Conservation (phyloP, 768 basidiomycete species). For the Russula ochroleuca region DNA sequence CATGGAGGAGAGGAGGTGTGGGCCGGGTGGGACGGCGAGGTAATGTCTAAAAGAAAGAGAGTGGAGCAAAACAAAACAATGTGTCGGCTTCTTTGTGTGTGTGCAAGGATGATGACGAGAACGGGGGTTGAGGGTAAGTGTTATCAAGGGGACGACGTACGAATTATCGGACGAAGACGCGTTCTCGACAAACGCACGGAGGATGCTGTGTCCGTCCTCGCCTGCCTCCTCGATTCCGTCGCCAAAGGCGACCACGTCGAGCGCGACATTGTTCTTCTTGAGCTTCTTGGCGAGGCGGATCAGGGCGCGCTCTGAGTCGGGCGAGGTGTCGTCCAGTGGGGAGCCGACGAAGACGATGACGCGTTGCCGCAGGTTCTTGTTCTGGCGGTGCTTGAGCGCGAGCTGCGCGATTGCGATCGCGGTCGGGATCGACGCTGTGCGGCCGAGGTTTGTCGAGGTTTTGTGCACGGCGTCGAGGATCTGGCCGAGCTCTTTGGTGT, state of each 20-base stretch:
- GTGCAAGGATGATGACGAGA: not conserved
- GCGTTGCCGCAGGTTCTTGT: constrained; percentile 96
- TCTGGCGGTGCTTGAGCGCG: constrained; percentile 94
- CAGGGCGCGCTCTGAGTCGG: constrained; percentile 69
- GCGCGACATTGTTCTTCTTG: constrained; percentile 98
- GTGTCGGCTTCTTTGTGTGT: not conserved
- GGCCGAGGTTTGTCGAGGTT: constrained; percentile 68
- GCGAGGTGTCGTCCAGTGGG: constrained; percentile 65
- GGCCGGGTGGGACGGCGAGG: constrained; percentile 70
- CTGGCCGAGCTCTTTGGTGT: constrained; percentile 92
- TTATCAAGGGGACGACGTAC: constrained; percentile 51
- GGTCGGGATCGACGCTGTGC: constrained; percentile 81
- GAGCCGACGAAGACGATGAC: constrained; percentile 93
- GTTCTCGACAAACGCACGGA: constrained; percentile 80
- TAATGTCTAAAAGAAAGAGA: constrained; percentile 56
- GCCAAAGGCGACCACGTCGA: constrained; percentile 88
- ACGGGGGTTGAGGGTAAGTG: not conserved
- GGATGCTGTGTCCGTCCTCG: constrained; percentile 57
- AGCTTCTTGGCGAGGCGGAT: constrained; percentile 91
- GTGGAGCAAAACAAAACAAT: not conserved
- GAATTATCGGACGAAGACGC: constrained; percentile 81
- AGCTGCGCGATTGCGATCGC: constrained; percentile 92
- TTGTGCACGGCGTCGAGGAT: constrained; percentile 76
- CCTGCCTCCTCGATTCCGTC: constrained; percentile 72
- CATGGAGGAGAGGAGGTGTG: constrained; percentile 77